These are phyloP conservation scores for Solanum rostratum DNA, from an alignment of 257 asterid species.

Conservation along the genomic window DNA sequence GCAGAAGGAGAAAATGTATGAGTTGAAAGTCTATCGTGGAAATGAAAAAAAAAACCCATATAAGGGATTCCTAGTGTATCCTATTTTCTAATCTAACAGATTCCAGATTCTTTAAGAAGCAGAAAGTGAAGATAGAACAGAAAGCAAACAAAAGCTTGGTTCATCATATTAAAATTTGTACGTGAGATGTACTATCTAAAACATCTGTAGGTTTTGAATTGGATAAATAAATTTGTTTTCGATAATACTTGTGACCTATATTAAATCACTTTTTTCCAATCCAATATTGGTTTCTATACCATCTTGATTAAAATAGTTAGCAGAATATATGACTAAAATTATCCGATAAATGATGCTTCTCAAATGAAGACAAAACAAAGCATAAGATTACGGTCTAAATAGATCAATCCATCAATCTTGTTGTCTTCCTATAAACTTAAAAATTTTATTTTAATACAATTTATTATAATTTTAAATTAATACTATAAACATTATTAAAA, in stretches of 20 bases:
- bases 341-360: background rate
- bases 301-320: background rate
- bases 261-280: background rate
- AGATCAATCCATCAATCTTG: background rate
- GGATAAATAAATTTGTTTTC: background rate
- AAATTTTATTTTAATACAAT: background rate
- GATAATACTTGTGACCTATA: background rate
- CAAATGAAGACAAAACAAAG: background rate
- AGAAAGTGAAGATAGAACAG: background rate
- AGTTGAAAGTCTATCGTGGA: no score
- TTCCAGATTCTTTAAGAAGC: background rate
- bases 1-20: background rate
- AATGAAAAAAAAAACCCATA: no score
- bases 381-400: background rate
- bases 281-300: background rate
- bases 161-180: background rate
- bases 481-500: background rate
- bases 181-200: background rate
- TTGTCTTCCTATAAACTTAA: background rate
- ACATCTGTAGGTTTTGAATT: background rate
- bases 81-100: background rate
- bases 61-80: no score
- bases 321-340: background rate
- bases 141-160: background rate
- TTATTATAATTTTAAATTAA: background rate